A percentile compares a stretch with the other conserved stretches of the same genome.
These are phyloP conservation scores for Artomyces pyxidatus DNA, from an alignment of 768 basidiomycete genomes.

Conservation along the genomic window DNA sequence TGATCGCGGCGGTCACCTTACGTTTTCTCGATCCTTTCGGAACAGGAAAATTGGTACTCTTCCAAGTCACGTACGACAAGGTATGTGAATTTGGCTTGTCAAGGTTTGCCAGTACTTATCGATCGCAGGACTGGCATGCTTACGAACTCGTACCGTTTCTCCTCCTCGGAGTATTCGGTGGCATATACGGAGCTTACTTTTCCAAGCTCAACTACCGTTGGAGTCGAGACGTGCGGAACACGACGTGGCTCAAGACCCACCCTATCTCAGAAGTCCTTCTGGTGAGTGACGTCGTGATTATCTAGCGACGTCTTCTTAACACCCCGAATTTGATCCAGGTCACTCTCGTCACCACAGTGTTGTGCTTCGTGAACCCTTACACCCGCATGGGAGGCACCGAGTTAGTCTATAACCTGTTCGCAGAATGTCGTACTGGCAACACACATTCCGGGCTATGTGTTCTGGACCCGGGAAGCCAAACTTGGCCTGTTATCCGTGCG, in stretches of 20 bases:
- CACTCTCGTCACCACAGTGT: slow-evolving; percentile 63
- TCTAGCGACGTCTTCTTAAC: background rate
- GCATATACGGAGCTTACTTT: slow-evolving; percentile 90
- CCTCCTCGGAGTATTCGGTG: slow-evolving; percentile 84
- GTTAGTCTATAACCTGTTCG: slow-evolving; percentile 85
- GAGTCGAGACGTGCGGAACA: slow-evolving; percentile 74
- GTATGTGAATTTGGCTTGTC: slow-evolving; percentile 26
- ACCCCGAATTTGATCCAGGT: slow-evolving; percentile 36
- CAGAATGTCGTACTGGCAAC: slow-evolving; percentile 67
- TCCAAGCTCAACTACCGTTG: slow-evolving; percentile 87
- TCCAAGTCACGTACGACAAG: slow-evolving; percentile 86
- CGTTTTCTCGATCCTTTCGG: slow-evolving; percentile 92
- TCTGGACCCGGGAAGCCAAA: slow-evolving; percentile 45
- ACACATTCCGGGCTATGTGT: slow-evolving; percentile 66
- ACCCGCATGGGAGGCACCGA: slow-evolving; percentile 94
- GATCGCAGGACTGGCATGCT: slow-evolving; percentile 83
- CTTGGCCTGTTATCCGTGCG: slow-evolving; percentile 54
- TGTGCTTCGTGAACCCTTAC: slow-evolving; percentile 85
- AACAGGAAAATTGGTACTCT: slow-evolving; percentile 88
- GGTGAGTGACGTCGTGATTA: slow-evolving; percentile 35
- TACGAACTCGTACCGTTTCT: slow-evolving; percentile 83
- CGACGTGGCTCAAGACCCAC: slow-evolving; percentile 72
- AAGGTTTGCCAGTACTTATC: background rate
- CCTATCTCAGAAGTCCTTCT: slow-evolving; percentile 79
- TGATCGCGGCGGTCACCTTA: slow-evolving; percentile 94